These are phyloP conservation scores for Suillus subaureus DNA, from an alignment of 768 basidiomycete genomes.

Conservation along the genomic window DNA sequence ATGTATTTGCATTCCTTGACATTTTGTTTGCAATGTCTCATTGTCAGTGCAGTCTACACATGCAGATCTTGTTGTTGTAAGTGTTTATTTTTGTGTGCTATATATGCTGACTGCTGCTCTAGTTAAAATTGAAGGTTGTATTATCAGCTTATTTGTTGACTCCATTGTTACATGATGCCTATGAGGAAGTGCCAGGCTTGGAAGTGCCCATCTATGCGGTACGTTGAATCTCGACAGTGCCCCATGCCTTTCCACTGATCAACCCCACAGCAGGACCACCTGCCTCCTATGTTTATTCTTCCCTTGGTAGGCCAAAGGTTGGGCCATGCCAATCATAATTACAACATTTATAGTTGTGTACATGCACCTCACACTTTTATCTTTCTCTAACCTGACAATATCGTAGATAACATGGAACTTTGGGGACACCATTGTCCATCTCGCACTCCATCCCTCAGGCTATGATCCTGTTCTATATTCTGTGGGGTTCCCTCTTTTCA, in stretches of 20 bases:
- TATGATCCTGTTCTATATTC: neutral
- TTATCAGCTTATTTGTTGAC: neutral
- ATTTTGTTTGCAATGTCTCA: too few species aligned
- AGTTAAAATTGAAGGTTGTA: neutral
- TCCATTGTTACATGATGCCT: neutral
- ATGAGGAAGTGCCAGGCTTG: too few species aligned
- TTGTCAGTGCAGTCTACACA: too few species aligned
- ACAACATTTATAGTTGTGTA: neutral
- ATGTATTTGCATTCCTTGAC: too few species aligned
- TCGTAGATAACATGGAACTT: neutral
- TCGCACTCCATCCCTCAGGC: neutral
- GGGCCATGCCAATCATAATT: neutral
- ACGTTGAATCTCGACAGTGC: neutral
- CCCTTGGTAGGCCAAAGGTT: neutral
- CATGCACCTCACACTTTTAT: neutral
- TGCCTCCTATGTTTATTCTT: neutral
- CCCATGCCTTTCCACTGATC: neutral
- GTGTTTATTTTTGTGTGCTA: neutral
- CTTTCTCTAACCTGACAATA: neutral
- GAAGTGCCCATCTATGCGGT: too few species aligned
- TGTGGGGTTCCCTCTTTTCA: too few species aligned
- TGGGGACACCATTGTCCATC: neutral
- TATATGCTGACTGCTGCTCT: neutral
- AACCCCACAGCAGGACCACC: neutral
- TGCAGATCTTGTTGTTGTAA: too few species aligned